Conservation (phyloP, 139 green algal species). For the Chlamydomonas sphaeroides region DNA sequence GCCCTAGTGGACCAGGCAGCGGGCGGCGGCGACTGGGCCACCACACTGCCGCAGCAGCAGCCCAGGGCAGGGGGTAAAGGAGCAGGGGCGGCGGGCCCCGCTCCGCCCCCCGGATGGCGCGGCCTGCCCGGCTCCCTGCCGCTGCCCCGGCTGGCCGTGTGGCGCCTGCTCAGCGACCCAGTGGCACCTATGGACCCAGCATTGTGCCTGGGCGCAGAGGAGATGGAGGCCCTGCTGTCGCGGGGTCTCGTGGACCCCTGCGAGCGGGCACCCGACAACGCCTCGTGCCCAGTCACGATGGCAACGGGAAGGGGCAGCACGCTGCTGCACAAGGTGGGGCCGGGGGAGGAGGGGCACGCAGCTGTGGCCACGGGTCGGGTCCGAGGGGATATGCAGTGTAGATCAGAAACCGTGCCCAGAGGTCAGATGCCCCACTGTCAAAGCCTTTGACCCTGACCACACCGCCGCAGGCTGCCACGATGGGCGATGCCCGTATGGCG, state of each 20-base stretch:
- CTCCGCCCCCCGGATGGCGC: not conserved
- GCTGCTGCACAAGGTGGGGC: slow-evolving; percentile 25
- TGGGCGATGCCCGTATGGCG: not conserved
- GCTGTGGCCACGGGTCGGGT: not conserved
- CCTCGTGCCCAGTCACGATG: not conserved
- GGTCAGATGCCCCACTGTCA: not conserved
- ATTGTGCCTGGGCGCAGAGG: no score
- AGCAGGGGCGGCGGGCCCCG: no score
- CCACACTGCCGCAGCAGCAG: not conserved
- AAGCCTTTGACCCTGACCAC: not conserved
- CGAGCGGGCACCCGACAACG: not conserved
- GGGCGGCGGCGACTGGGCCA: not conserved
- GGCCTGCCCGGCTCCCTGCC: not conserved
- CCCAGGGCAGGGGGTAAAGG: no score
- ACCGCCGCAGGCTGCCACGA: not conserved
- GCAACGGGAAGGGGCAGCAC: not conserved
- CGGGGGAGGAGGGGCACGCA: not conserved
- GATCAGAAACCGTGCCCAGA: no score
- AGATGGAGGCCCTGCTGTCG: not conserved
- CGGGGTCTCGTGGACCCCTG: not conserved
- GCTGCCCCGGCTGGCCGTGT: slow-evolving; percentile 6
- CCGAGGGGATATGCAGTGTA: not conserved
- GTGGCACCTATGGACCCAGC: no score
- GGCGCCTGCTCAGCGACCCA: not conserved
- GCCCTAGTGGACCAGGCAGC: not conserved